Base-by-base conservation (phyloP, 768 basidiomycete genomes). In the Cantharellus anzutake region DNA sequence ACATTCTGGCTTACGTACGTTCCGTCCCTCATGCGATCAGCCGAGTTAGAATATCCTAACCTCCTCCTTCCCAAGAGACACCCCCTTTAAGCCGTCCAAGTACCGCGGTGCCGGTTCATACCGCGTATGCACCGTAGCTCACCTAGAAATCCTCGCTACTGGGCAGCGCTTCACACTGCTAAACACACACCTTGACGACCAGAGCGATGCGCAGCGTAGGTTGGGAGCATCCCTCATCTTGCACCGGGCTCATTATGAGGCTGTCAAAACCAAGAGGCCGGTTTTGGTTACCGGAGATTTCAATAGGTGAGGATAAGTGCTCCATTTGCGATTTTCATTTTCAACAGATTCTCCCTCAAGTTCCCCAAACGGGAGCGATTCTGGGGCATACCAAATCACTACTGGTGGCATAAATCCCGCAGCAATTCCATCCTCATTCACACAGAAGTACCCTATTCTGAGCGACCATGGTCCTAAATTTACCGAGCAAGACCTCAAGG, bases 1-100 rank as follows among this genome's bases (percentile, higher is more conserved):
- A 74, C 73, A 5, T 80, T 80, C 66, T 80, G 78, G 79, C 71
- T 78, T 41, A 79, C 78, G 76, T 76, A 66, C 62, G 75, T 68
- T 2, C 35, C 3, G 35, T n/a, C 59, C 14, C 51, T 37, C n/a
- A 5, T 3, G 2, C 3, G 2, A 5, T 56, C 44, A 55, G 20
- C 4, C 56, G 14, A n/a, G 34, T 29, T 42, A 34, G 20, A 38
- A 51, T 4, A 51, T 42, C 38, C 38, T 16, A n/a, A 51, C 3
- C n/a, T 41, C 39, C 60, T 41, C 56, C 59, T 11, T 3, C 41
- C 16, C 3, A 55, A 76, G 76, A 7, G 67, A 74, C 57, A 74
- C 73, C 0, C 78, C 78, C 0, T 77, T 76, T 62, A 67, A 70
- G 29, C 56, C 76, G 3, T 79, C 78, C 14, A 71, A 63, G 55